phyloP scores from a whole-genome alignment of 2,329 filamentous ascomycete species.

The Calycina marina region DNA sequence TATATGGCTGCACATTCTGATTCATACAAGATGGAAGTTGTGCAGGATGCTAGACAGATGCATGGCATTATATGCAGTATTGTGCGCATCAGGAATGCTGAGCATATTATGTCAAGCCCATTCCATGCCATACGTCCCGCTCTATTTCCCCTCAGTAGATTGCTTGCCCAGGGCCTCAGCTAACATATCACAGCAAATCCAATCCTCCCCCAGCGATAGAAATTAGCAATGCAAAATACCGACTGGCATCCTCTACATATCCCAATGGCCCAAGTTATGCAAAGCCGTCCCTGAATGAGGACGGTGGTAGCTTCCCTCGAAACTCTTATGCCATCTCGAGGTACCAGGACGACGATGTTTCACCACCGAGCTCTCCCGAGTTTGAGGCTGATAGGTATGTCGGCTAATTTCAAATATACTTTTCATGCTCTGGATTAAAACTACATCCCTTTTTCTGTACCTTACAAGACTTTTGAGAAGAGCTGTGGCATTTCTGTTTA shows the following conservation, averaged over 20 bases:
- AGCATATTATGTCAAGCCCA: background rate
- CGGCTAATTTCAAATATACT: constrained; percentile 6
- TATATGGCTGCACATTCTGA: no score
- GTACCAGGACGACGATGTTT: constrained; percentile 23
- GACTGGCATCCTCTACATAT: constrained; percentile 46
- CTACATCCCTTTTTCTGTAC: no score
- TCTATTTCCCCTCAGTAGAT: constrained; percentile 7
- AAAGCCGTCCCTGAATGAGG: constrained; percentile 31
- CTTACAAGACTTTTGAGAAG: no score
- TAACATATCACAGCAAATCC: constrained; percentile 12
- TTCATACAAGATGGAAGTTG: no score
- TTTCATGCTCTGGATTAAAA: constrained; percentile 7
- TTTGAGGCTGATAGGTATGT: constrained; percentile 16
- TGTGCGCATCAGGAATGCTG: background rate
- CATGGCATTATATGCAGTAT: no score
- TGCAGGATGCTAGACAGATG: no score
- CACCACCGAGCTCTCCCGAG: constrained; percentile 30
- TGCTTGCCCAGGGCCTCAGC: constrained; percentile 4
- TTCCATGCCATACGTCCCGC: constrained; percentile 3
- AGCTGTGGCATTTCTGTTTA: no score
- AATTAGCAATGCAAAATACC: constrained; percentile 22
- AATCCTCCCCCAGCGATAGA: constrained; percentile 7
- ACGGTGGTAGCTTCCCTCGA: constrained; percentile 14
- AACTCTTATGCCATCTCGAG: constrained; percentile 19
- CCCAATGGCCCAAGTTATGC: no score